Percentiles rank a stretch among this genome's conserved stretches.
Conservation (phyloP, 2,329 filamentous ascomycete genomes). For the Thielaviopsis euricoi region DNA sequence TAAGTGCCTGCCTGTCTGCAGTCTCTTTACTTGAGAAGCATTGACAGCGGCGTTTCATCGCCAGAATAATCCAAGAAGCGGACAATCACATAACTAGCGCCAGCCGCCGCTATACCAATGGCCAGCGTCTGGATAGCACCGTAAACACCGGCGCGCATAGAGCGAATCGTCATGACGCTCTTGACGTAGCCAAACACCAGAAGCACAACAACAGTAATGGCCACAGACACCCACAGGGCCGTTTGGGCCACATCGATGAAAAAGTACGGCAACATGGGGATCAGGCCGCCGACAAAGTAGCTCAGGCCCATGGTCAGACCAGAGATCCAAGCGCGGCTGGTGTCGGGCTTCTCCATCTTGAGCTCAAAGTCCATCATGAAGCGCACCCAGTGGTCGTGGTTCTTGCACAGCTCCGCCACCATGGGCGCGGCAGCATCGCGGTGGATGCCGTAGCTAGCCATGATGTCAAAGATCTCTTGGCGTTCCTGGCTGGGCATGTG, state of each 20-base stretch:
- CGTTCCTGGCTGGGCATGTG: constrained; percentile 28
- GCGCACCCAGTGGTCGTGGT: constrained; percentile 32
- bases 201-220: constrained; percentile 42
- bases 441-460: constrained; percentile 33
- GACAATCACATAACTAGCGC: constrained; percentile 47
- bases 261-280: constrained; percentile 58
- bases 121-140: constrained; percentile 48
- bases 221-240: constrained; percentile 42
- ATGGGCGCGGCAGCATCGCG: constrained; percentile 26
- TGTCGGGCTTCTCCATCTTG: constrained; percentile 28
- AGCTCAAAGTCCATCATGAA: constrained; percentile 47
- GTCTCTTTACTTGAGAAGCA: background rate
- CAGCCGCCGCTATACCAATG: constrained; percentile 48
- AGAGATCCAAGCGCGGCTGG: constrained; percentile 32
- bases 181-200: constrained; percentile 51
- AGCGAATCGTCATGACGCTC: constrained; percentile 32
- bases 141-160: constrained; percentile 30
- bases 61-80: constrained; percentile 29
- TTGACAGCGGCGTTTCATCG: constrained; percentile 1
- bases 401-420: constrained; percentile 31
- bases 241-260: constrained; percentile 28
- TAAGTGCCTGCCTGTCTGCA: background rate
- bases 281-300: constrained; percentile 53
- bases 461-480: constrained; percentile 31
- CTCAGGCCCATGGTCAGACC: constrained; percentile 50